Base-by-base conservation (phyloP, 495 filamentous ascomycete genomes). In the Penicillium daleae region DNA sequence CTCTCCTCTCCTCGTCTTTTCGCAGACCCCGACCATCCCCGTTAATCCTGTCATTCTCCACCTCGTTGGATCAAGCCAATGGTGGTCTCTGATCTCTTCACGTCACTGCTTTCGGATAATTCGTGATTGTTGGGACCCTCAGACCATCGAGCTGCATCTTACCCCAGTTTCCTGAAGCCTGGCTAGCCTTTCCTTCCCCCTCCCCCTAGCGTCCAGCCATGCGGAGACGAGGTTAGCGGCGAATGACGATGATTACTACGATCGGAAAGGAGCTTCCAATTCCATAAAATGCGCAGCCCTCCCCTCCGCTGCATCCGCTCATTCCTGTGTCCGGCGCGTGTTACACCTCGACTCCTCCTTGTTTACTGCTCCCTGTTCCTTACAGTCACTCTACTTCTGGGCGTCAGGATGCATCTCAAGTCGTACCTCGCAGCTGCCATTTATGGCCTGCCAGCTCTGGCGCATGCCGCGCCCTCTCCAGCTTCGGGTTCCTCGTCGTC, bases 391-490 rank as follows among this genome's bases (percentile, higher is more conserved):
- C 48, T 59, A 21, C 59, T 74, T 19, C 63, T 81, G 31, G 68
- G 68, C 35, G 48, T 74, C 72, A 75, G 63, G 52, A 82, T 82
- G 79, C 75, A 79, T 69, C 46, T 80, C 68, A 76, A 74, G 48
- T 68, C 66, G 8, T 76, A 74, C 53, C 54, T 77, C 10, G 66
- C 76, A 4, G 69, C 74, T 15, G 68, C 74, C 67, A 64, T 82
- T 4, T 72, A 72, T 24, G 74, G 76, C 56, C 61, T 80, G 51
- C 72, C 77, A 8, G 67, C 66, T 29, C 63, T 80, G 21, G 69
- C 73, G 0, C 64, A 66, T 24, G 67, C 66, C 15, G 62, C 42
- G 15, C 63, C 66, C 5, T 66, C 68, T 10, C 22, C 65, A 21
- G 55, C 62, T n/a, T 39, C 59, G n/a, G 40, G 61, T n/a, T 21